Percentiles rank a stretch among this genome's conserved stretches.
Evolutionary conservation across 2,329 filamentous ascomycete genomes (phyloP).

Genomic region (Exophiala sp.): DNA sequence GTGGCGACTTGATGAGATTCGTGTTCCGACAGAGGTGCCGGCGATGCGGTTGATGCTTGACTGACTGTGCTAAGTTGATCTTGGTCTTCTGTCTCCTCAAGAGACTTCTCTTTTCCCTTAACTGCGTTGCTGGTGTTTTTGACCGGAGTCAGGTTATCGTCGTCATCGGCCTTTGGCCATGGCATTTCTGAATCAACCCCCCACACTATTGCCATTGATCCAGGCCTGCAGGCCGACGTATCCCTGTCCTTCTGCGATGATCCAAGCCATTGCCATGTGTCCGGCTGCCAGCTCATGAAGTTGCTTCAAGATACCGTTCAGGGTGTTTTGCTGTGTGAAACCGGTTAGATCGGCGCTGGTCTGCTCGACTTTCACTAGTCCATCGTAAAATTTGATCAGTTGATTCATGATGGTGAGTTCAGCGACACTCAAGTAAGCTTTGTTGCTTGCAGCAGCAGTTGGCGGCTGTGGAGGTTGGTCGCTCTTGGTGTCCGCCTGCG

Average conservation of each 20-base stretch:
- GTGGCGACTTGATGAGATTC: neutral
- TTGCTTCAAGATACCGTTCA: slow-evolving; percentile 15
- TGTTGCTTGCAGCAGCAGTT: neutral
- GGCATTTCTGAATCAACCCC: neutral
- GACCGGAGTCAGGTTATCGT: neutral
- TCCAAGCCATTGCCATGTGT: slow-evolving; percentile 19
- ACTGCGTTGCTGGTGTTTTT: neutral
- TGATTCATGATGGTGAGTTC: slow-evolving; percentile 12
- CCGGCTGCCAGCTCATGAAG: slow-evolving; percentile 16
- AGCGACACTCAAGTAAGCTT: slow-evolving; percentile 2
- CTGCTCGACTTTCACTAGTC: slow-evolving; percentile 8
- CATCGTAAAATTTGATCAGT: slow-evolving; percentile 13
- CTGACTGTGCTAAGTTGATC: neutral
- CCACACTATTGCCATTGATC: slow-evolving; percentile 15
- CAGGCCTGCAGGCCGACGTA: slow-evolving; percentile 18
- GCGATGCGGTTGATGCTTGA: neutral
- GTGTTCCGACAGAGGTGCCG: neutral
- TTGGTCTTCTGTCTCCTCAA: neutral
- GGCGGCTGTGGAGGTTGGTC: neutral
- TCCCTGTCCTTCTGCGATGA: slow-evolving; percentile 15
- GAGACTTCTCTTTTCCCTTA: neutral
- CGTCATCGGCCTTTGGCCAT: slow-evolving; percentile 5
- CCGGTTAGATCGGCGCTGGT: neutral
- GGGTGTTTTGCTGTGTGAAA: neutral
- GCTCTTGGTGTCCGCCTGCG: neutral